These are phyloP conservation scores for Pachyrhizus erosus DNA, from an alignment of 306 rosid genomes.

Conservation along the genomic window DNA sequence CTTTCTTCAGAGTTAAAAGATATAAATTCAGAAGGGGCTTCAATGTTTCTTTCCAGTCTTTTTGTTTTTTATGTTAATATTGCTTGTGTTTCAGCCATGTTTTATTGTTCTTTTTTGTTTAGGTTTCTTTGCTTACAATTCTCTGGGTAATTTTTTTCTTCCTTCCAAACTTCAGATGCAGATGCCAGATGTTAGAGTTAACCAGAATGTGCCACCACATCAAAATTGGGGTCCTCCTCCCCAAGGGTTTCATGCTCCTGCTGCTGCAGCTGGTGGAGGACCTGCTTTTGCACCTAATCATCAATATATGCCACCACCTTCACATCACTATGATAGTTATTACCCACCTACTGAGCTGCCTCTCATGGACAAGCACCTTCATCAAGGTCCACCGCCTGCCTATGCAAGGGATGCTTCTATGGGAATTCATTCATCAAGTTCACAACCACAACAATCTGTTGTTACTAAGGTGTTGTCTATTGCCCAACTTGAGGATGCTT, in stretches of 20 bases:
- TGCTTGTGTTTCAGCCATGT: not conserved
- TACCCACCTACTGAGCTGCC: slow-evolving; percentile 51
- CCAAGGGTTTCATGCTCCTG: slow-evolving; percentile 48
- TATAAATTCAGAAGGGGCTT: not conserved
- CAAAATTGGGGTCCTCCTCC: slow-evolving; percentile 53
- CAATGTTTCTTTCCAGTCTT: not conserved
- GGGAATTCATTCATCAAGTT: slow-evolving; percentile 38
- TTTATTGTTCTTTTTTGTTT: not conserved
- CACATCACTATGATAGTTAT: slow-evolving; percentile 52
- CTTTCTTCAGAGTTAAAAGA: not conserved
- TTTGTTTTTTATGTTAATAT: not conserved
- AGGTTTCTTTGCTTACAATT: not conserved
- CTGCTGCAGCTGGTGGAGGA: slow-evolving; percentile 31
- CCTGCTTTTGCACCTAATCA: slow-evolving; percentile 52
- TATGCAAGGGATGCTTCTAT: slow-evolving; percentile 48
- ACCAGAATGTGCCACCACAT: slow-evolving; percentile 50
- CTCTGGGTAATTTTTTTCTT: not conserved
- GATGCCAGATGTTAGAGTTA: slow-evolving; percentile 36
- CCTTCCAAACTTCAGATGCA: slow-evolving; percentile 46
- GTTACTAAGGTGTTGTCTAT: slow-evolving; percentile 44
- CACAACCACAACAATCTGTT: slow-evolving; percentile 43
- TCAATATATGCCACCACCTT: slow-evolving; percentile 53
- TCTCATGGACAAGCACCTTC: slow-evolving; percentile 45
- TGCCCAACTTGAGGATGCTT: slow-evolving; percentile 18
- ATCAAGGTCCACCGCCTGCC: slow-evolving; percentile 53